phyloP scores from a whole-genome alignment of 1,284 basidiomycete species.

The Malassezia restricta region DNA sequence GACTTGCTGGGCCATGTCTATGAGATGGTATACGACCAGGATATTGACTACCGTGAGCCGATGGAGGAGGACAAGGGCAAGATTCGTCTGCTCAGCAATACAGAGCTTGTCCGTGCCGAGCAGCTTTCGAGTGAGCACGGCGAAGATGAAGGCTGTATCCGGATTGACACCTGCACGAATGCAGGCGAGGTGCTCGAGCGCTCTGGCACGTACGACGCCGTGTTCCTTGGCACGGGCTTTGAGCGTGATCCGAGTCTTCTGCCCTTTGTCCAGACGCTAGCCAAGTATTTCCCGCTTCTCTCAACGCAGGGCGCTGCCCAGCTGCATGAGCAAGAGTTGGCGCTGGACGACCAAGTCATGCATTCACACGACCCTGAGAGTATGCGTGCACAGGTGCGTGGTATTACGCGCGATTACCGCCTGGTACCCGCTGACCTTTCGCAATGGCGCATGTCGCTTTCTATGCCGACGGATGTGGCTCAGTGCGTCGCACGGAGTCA shows the following conservation, averaged over 20 bases:
- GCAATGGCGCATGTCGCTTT: neutral
- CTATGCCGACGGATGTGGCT: neutral
- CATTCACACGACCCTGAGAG: conserved; percentile 27
- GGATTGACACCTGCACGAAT: conserved; percentile 13
- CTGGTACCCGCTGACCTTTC: conserved; percentile 22
- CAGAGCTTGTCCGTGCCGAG: conserved; percentile 17
- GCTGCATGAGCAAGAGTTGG: conserved; percentile 23
- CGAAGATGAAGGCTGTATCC: neutral
- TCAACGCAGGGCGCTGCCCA: conserved; percentile 16
- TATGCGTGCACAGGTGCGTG: conserved; percentile 25
- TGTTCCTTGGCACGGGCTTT: conserved; percentile 43
- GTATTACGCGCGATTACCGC: conserved; percentile 42
- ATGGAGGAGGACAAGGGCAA: conserved; percentile 19
- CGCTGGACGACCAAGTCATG: conserved; percentile 14
- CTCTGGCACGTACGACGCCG: conserved; percentile 27
- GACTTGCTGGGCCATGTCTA: conserved; percentile 36
- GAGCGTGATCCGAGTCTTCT: conserved; percentile 22
- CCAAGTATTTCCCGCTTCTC: conserved; percentile 28
- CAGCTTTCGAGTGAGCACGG: neutral
- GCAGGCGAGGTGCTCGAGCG: conserved; percentile 7
- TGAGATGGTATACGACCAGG: conserved; percentile 39
- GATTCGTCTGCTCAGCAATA: conserved; percentile 18
- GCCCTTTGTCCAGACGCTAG: conserved; percentile 26
- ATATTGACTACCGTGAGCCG: conserved; percentile 32
- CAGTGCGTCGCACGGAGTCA: conserved; percentile 4